A percentile compares a stretch with the other conserved stretches of the same genome.
Evolutionary conservation across 2,329 filamentous ascomycete species (phyloP).

Genomic region (Fusarium transvaalense): DNA sequence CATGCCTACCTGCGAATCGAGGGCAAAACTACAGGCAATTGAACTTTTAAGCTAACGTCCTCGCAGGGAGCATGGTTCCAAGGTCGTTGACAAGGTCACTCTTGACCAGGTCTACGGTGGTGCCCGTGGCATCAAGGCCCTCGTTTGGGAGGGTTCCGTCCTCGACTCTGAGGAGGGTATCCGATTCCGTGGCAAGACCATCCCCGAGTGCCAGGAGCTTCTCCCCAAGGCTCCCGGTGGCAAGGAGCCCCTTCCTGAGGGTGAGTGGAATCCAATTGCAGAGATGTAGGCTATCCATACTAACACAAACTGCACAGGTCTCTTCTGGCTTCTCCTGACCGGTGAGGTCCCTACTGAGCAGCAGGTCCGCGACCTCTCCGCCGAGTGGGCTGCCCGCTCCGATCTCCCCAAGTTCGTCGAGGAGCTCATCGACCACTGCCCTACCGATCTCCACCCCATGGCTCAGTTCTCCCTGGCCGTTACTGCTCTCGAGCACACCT

Average conservation of each 20-base stretch:
- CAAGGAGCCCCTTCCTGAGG: conserved; percentile 96
- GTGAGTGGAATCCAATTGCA: conserved; percentile 56
- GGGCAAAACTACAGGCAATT: conserved; percentile 18
- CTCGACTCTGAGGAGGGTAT: conserved; percentile 99
- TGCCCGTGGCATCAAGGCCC: conserved; percentile 97
- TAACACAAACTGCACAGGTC: conserved; percentile 66
- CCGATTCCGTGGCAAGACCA: conserved; percentile 98
- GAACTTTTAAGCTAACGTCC: conserved; percentile 38
- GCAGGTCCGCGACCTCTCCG: conserved; percentile 97
- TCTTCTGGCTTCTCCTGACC: conserved; percentile 99
- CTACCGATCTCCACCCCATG: conserved; percentile 99
- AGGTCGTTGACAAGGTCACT: conserved; percentile 96
- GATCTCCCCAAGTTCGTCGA: conserved; percentile 98
- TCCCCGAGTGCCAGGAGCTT: conserved; percentile 97
- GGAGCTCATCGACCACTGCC: conserved; percentile 99
- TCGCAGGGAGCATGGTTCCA: conserved; percentile 88
- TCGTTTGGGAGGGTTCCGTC: conserved; percentile 99
- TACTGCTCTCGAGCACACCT: conserved; percentile 98
- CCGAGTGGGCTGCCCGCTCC: conserved; percentile 98
- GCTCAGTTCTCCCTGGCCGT: conserved; percentile 98
- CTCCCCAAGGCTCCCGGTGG: conserved; percentile 97
- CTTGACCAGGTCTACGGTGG: conserved; percentile 99
- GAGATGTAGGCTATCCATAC: conserved; percentile 12
- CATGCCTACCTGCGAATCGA: conserved; percentile 8
- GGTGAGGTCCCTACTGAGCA: conserved; percentile 98